A percentile compares a stretch with the other conserved stretches of the same genome.
These are phyloP conservation scores for Ophiorrhiza pumila DNA, from an alignment of 257 asterid genomes.

Conservation along the genomic window DNA sequence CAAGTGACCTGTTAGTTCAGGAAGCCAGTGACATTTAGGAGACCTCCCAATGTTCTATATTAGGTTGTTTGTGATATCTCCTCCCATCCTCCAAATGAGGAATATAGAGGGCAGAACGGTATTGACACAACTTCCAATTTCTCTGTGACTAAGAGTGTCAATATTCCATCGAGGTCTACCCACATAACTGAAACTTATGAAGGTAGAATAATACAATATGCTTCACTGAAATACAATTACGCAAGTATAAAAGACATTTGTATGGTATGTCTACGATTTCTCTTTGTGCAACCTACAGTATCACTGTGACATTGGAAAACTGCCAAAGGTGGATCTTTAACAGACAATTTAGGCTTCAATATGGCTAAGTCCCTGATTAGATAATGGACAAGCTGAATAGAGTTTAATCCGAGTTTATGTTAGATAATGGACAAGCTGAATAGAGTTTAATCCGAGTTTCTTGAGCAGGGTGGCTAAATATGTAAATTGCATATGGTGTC, in stretches of 20 bases:
- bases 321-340: too few species aligned
- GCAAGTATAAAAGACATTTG: too few species aligned
- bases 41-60: neutral
- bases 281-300: too few species aligned
- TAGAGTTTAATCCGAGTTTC: neutral
- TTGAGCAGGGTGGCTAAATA: too few species aligned
- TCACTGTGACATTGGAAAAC: too few species aligned
- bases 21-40: neutral
- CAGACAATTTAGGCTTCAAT: neutral
- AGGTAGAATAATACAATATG: neutral
- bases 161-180: neutral
- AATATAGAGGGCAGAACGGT: neutral
- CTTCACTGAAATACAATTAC: too few species aligned
- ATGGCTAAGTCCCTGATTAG: neutral
- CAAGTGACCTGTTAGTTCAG: neutral
- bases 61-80: neutral
- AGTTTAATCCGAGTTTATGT: neutral
- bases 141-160: neutral
- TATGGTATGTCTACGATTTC: too few species aligned
- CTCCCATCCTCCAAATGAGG: neutral
- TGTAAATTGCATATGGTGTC: too few species aligned
- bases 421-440: neutral
- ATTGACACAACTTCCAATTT: neutral
- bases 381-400: too few species aligned
- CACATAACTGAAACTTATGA: neutral